Base-by-base conservation (phyloP, 2,329 filamentous ascomycete genomes). In the Xylaria sp. region DNA sequence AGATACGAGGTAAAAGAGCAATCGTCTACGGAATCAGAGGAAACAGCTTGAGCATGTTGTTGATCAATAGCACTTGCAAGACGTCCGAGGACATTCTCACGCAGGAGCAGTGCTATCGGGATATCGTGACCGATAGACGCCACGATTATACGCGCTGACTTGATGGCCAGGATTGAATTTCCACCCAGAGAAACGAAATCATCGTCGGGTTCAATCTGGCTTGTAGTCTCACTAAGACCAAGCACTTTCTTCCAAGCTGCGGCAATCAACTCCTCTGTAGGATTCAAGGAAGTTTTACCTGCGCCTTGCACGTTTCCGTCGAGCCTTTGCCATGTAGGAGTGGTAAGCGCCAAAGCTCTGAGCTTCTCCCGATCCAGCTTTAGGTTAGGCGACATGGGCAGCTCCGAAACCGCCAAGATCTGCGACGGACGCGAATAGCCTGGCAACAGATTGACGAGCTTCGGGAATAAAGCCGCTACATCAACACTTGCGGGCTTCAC, bases 121-220 rank as follows among this genome's bases (percentile, higher is more conserved):
- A 62, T 19, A 15, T 47, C 8, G 12, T 57, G 31, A 15, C 47
- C 45, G 9, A 62, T 38, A n/a, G 53, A 45, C 8, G 14, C 19
- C 7, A 38, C 4, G 9, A 61, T 14, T 4, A 28, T 31, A 4
- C 51, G 58, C 6, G 58, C 58, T 4, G 52, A 38, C 28, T 28
- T 57, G 35, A 57, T 56, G 5, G 58, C 51, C 12, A 61, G 17
- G 21, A 62, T 33, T 7, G 60, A 62, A 28, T 62, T 62, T 4
- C 52, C 52, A 33, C 60, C 53, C 4, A 62, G 31, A 21, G 53
- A 28, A 17, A 62, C 3, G 12, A 62, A 62, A 42, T 62, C 60
- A 47, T 53, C 53, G 14, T 57, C 38, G n/a, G n/a, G n/a, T 14
- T 21, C 35, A 14, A n/a, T n/a, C n/a, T n/a, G n/a, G n/a, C n/a